Percentiles rank a stretch among this genome's conserved stretches.
Conservation (phyloP, 2,329 filamentous ascomycete genomes). For the Sporothrix brunneoviolacea region DNA sequence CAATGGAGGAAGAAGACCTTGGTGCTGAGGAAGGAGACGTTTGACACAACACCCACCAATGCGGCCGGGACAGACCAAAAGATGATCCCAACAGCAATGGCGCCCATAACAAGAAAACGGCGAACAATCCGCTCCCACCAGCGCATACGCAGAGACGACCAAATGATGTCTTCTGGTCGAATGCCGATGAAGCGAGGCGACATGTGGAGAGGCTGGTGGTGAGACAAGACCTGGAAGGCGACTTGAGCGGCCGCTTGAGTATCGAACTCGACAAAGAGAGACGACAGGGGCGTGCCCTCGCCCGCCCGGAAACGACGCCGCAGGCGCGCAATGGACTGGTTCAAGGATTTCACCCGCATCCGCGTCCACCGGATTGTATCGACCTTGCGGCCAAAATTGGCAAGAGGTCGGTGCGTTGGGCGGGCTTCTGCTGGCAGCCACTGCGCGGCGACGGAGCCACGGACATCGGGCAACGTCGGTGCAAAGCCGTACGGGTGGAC, state of each 20-base stretch:
- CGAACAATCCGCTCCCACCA: constrained; percentile 75
- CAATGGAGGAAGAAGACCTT: constrained; percentile 64
- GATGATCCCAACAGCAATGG: constrained; percentile 67
- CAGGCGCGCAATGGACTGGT: constrained; percentile 33
- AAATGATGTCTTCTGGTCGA: constrained; percentile 74
- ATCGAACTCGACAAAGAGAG: constrained; percentile 90
- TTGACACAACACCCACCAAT: constrained; percentile 76
- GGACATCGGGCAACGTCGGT: constrained; percentile 25
- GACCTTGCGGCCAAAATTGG: constrained; percentile 65
- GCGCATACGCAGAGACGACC: constrained; percentile 63
- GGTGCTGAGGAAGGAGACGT: constrained; percentile 64
- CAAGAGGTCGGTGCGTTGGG: constrained; percentile 60
- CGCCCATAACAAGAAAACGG: constrained; percentile 54
- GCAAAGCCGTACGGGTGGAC: constrained; percentile 27
- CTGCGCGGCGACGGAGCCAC: constrained; percentile 54
- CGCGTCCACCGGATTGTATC: constrained; percentile 86
- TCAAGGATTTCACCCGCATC: constrained; percentile 47
- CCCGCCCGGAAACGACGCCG: constrained; percentile 56
- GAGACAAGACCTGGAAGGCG: constrained; percentile 75
- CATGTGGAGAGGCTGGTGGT: constrained; percentile 78
- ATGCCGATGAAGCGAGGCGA: constrained; percentile 78
- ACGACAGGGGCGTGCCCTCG: constrained; percentile 56
- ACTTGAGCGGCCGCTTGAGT: constrained; percentile 76
- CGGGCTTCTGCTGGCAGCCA: constrained; percentile 63
- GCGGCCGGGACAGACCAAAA: constrained; percentile 79